A percentile compares a stretch with the other conserved stretches of the same genome.
Evolutionary conservation across 345 rosid species (phyloP).

Genomic region (Barbarea vulgaris): DNA sequence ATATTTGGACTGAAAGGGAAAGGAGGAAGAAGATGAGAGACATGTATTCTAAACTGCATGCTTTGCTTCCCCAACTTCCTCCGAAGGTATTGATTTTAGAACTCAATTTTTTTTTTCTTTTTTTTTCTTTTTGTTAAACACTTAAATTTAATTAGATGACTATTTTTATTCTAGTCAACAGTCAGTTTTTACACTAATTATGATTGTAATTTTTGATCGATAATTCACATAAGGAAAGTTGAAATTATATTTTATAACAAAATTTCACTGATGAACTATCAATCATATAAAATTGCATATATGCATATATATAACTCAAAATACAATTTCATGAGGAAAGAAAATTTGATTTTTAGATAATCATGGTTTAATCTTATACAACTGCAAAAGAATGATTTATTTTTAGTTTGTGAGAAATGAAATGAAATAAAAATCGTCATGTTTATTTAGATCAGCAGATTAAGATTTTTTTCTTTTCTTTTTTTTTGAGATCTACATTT

Average conservation of each 20-base stretch:
- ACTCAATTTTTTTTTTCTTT: no score
- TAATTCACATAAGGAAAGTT: background rate
- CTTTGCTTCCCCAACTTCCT: slow-evolving; percentile 79
- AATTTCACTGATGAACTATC: background rate
- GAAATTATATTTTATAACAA: background rate
- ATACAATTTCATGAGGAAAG: background rate
- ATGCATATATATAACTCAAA: background rate
- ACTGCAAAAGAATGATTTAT: background rate
- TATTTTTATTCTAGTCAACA: background rate
- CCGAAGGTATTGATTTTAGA: slow-evolving; percentile 55
- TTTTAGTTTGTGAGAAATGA: background rate
- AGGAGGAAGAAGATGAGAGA: slow-evolving; percentile 82
- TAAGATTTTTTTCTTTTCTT: background rate
- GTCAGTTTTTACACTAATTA: background rate
- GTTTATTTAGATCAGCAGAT: no score
- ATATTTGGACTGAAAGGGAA: slow-evolving; percentile 79
- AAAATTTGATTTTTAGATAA: background rate
- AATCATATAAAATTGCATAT: background rate
- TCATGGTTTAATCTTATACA: background rate
- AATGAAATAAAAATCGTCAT: background rate
- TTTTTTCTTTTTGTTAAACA: no score
- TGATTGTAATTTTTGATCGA: background rate
- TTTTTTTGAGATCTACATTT: background rate
- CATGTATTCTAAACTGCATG: slow-evolving; percentile 69
- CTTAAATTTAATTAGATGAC: background rate